Evolutionary conservation across 495 filamentous ascomycete genomes (phyloP).

Genomic region (Cairneyella variabilis): DNA sequence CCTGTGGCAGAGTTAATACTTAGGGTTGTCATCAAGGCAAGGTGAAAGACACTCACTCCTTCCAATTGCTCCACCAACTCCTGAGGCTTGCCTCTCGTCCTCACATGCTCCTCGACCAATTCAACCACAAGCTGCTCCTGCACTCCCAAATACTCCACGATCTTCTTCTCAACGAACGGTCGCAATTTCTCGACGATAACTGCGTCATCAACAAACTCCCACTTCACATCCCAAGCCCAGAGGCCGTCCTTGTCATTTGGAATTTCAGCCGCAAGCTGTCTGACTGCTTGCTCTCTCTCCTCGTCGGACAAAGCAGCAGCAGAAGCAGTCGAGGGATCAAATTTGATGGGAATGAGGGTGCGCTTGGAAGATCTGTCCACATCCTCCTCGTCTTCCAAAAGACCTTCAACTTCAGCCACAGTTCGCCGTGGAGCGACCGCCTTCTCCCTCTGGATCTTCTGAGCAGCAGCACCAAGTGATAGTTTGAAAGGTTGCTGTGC

Average conservation of each 20-base stretch:
- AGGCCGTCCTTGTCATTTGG: constrained; percentile 81
- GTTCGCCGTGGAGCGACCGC: constrained; percentile 67
- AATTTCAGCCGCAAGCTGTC: constrained; percentile 83
- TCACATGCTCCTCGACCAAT: constrained; percentile 83
- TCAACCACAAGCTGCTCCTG: constrained; percentile 96
- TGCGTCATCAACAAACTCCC: constrained; percentile 86
- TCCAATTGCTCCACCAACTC: constrained; percentile 81
- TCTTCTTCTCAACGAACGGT: constrained; percentile 97
- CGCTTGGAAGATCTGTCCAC: constrained; percentile 66
- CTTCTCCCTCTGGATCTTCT: constrained; percentile 64
- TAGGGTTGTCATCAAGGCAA: background rate
- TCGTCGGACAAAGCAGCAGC: constrained; percentile 73
- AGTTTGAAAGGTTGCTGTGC: constrained; percentile 86
- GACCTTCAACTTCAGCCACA: constrained; percentile 86
- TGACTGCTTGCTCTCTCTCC: constrained; percentile 73
- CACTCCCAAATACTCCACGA: constrained; percentile 92
- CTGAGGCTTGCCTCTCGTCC: constrained; percentile 69
- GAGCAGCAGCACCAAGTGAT: constrained; percentile 82
- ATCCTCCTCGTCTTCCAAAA: constrained; percentile 93
- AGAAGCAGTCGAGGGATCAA: constrained; percentile 67
- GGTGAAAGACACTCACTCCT: constrained; percentile 54
- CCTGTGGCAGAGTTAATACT: constrained; percentile 50
- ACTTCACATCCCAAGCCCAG: constrained; percentile 89
- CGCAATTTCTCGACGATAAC: constrained; percentile 83
- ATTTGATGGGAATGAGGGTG: constrained; percentile 87